Evolutionary conservation across 441 rosid genomes (phyloP).

Genomic region (Jatropha podagrica): DNA sequence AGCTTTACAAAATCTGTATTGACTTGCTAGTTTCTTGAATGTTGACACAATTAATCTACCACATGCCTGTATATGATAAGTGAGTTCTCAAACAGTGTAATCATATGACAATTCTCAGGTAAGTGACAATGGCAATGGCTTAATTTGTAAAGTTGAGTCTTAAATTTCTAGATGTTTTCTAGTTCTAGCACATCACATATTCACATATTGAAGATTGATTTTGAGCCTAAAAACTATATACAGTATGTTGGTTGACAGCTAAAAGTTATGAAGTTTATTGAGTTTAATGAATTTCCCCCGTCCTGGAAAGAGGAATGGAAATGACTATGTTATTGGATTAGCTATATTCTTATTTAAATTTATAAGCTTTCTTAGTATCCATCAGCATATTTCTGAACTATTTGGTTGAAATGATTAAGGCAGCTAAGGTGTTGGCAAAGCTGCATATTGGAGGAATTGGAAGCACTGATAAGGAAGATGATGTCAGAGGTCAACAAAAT

Average conservation of each 20-base stretch:
- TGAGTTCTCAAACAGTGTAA: background rate
- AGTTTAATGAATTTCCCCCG: background rate
- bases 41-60: background rate
- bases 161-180: background rate
- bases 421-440: conserved; percentile 60
- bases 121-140: background rate
- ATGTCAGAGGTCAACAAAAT: conserved; percentile 24
- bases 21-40: conserved; percentile 8
- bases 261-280: background rate
- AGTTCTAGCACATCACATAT: background rate
- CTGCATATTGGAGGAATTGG: conserved; percentile 46
- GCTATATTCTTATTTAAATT: background rate
- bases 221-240: background rate
- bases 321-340: background rate
- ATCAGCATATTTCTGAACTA: conserved; percentile 20
- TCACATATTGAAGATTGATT: background rate
- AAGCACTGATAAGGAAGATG: conserved; percentile 30
- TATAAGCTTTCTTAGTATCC: conserved; percentile 5
- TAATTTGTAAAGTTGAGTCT: background rate
- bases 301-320: background rate
- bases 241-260: background rate
- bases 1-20: conserved; percentile 25
- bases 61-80: background rate
- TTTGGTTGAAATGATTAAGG: conserved; percentile 40
- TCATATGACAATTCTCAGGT: background rate